Percentiles rank a stretch among this genome's conserved stretches.
Conservation (phyloP, 2,329 filamentous ascomycete genomes). For the Fusarium albidum region DNA sequence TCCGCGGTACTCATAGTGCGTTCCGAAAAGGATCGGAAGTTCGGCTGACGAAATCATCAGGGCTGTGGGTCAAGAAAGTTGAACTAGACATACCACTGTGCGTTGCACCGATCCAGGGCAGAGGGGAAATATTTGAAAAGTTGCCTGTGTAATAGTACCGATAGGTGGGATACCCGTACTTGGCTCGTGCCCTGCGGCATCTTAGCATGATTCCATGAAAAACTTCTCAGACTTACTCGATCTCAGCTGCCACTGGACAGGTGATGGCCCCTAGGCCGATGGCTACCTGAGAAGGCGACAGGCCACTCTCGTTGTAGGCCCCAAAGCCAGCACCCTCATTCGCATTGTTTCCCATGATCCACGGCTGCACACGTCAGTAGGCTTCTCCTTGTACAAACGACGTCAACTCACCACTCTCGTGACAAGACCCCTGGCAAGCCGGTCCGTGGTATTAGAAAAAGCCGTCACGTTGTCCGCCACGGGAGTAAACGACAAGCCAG, state of each 20-base stretch:
- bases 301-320: slow-evolving; percentile 12
- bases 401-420: slow-evolving; percentile 14
- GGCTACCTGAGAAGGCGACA: slow-evolving; percentile 10
- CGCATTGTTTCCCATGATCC: slow-evolving; percentile 26
- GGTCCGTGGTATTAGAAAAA: slow-evolving; percentile 22
- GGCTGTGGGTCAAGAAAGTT: too few relatives aligned
- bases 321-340: slow-evolving; percentile 27
- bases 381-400: too few relatives aligned
- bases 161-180: slow-evolving; percentile 42
- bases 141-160: slow-evolving; percentile 53
- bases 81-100: slow-evolving; percentile 34
- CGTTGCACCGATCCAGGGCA: slow-evolving; percentile 48
- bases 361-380: background rate
- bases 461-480: slow-evolving; percentile 23
- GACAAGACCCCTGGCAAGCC: slow-evolving; percentile 21
- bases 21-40: slow-evolving; percentile 43
- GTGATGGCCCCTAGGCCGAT: slow-evolving; percentile 19
- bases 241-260: slow-evolving; percentile 18
- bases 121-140: slow-evolving; percentile 49
- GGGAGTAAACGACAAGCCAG: slow-evolving; percentile 11
- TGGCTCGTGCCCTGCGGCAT: slow-evolving; percentile 10
- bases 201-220: background rate
- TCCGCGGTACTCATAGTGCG: slow-evolving; percentile 39
- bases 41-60: slow-evolving; percentile 25
- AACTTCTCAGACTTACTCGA: slow-evolving; percentile 8